These are phyloP conservation scores for Clavispora phyllophila DNA, from an alignment of 805 yeast genomes.

Conservation along the genomic window DNA sequence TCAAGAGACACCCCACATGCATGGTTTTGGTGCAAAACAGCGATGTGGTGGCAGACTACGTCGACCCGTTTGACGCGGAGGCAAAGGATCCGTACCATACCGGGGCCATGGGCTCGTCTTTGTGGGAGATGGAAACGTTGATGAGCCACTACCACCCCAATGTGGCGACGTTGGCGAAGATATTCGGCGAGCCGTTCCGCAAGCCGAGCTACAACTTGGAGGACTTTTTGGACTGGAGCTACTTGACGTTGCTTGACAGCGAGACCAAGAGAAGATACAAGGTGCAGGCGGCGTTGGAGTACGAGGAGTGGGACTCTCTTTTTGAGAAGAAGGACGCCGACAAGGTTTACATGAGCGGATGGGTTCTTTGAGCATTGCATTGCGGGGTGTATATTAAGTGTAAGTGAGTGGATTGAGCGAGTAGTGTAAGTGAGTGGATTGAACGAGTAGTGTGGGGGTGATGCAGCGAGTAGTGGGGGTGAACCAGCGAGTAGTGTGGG, in stretches of 20 bases:
- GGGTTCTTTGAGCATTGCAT: constrained; percentile 9
- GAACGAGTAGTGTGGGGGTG: too few relatives aligned
- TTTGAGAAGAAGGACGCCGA: constrained; percentile 19
- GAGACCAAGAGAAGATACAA: constrained; percentile 63
- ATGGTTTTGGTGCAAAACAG: constrained; percentile 77
- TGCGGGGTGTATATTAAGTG: too few relatives aligned
- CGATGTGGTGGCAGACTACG: constrained; percentile 20
- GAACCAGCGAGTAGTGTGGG: too few relatives aligned
- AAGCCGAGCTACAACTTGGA: constrained; percentile 86
- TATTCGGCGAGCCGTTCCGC: constrained; percentile 83
- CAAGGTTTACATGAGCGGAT: constrained; percentile 13
- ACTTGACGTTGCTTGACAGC: constrained; percentile 56
- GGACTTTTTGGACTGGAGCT: constrained; percentile 91
- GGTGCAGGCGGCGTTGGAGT: constrained; percentile 75
- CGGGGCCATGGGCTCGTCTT: constrained; percentile 74
- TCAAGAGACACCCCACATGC: constrained; percentile 91
- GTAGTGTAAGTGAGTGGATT: too few relatives aligned
- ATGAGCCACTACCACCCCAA: constrained; percentile 91
- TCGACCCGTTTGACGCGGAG: constrained; percentile 61
- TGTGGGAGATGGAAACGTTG: constrained; percentile 86
- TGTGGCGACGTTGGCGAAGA: constrained; percentile 84
- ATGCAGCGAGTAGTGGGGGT: too few relatives aligned
- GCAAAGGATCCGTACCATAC: constrained; percentile 77
- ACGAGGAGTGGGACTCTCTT: constrained; percentile 45
- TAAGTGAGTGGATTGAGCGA: too few relatives aligned